Evolutionary conservation across 108 stramenopile species (phyloP).

Genomic region (Cylindrotheca closterium): DNA sequence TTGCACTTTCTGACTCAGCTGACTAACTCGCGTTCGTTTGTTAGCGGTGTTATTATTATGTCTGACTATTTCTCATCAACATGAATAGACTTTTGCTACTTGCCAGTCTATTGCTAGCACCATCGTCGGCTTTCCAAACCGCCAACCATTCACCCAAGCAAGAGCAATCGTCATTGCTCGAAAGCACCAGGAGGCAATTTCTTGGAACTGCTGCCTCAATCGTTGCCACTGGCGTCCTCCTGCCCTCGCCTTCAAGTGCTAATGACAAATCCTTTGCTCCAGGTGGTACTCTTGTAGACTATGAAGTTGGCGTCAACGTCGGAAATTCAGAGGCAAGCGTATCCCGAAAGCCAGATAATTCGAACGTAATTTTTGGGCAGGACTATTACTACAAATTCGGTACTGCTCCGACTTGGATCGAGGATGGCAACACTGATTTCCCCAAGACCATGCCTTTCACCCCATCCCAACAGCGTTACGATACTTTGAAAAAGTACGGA

Average conservation of each 20-base stretch:
- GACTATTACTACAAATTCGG: constrained; percentile 87
- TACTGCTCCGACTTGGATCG: constrained; percentile 62
- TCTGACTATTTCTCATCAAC: no score
- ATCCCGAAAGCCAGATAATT: constrained; percentile 59
- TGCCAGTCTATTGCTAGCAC: no score
- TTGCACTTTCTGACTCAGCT: no score
- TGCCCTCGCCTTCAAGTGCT: constrained; percentile 1
- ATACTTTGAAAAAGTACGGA: constrained; percentile 72
- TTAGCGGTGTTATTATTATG: no score
- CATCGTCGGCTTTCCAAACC: no score
- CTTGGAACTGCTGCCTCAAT: background rate
- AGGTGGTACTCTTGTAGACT: constrained; percentile 78
- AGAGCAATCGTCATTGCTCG: no score
- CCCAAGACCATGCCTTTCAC: constrained; percentile 79
- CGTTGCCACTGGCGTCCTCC: background rate
- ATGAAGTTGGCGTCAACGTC: constrained; percentile 53
- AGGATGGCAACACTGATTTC: constrained; percentile 55
- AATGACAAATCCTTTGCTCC: constrained; percentile 52
- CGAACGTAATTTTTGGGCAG: constrained; percentile 74
- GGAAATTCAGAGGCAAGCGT: constrained; percentile 67
- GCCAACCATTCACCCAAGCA: no score
- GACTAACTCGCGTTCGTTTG: no score
- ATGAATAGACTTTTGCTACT: no score
- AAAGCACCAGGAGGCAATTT: background rate
- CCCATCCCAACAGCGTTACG: constrained; percentile 69